phyloP scores from a whole-genome alignment of 192 early-diverging fungal species.

The Haplosporangium gracile region DNA sequence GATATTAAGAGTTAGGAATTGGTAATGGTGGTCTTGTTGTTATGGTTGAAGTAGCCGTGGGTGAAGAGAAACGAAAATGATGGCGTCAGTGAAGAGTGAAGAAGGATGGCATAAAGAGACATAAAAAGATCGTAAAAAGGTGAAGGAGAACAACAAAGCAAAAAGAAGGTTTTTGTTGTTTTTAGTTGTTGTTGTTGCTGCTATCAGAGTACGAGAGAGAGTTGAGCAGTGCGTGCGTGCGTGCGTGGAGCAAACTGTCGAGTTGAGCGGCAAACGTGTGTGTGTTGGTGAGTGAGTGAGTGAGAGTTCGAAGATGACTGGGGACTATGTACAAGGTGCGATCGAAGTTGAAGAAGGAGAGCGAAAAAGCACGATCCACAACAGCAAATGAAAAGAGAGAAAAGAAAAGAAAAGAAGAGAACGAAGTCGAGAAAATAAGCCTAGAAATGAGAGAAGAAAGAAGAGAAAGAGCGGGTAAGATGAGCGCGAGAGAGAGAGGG shows the following conservation, averaged over 20 bases:
- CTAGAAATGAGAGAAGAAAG: background rate
- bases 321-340: too few species aligned
- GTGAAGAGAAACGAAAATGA: background rate
- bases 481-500: background rate
- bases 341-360: too few species aligned
- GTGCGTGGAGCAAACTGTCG: background rate
- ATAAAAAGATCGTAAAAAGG: background rate
- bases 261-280: background rate
- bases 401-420: background rate
- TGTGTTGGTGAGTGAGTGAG: background rate
- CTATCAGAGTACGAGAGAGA: background rate
- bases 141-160: background rate
- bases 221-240: background rate
- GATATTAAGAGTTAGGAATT: background rate
- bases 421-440: background rate
- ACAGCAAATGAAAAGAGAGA: too few species aligned
- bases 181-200: background rate
- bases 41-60: background rate
- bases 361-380: too few species aligned
- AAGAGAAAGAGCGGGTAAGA: background rate
- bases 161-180: slow-evolving; percentile 3
- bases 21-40: background rate
- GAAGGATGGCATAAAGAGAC: background rate
- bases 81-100: background rate
- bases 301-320: background rate